These are phyloP conservation scores for Pochonia chlamydosporia DNA, from an alignment of 2,329 filamentous ascomycete species.

Conservation along the genomic window DNA sequence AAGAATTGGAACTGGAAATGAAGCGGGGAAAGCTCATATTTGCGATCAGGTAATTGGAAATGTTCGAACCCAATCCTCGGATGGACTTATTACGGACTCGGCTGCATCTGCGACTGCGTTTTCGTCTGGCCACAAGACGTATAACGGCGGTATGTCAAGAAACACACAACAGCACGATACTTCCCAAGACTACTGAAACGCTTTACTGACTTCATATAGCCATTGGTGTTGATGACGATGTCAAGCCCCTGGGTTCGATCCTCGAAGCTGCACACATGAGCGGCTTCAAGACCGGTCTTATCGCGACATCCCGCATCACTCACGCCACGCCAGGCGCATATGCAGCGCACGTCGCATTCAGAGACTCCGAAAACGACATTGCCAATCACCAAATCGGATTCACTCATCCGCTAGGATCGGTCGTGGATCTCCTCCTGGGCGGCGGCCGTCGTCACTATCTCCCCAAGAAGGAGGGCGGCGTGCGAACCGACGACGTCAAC, in stretches of 20 bases:
- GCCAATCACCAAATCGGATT: constrained; percentile 18
- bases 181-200: too few species aligned
- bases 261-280: constrained; percentile 19
- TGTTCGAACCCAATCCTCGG: constrained; percentile 15
- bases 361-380: constrained; percentile 19
- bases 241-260: constrained; percentile 16
- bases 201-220: too few species aligned
- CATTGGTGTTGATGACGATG: constrained; percentile 16
- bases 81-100: constrained; percentile 18
- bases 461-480: constrained; percentile 13
- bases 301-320: constrained; percentile 18
- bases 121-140: constrained; percentile 18
- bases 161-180: too few species aligned
- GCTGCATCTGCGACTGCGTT: constrained; percentile 19
- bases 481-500: too few species aligned
- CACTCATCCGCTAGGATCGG: constrained; percentile 15
- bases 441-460: constrained; percentile 18
- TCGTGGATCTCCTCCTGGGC: constrained; percentile 17
- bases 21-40: too few species aligned
- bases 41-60: too few species aligned
- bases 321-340: constrained; percentile 19
- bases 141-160: too few species aligned
- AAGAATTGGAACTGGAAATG: too few species aligned
- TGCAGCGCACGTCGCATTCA: too few species aligned
- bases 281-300: constrained; percentile 17